These are phyloP conservation scores for Lactarius sanguifluus DNA, from an alignment of 768 basidiomycete species.

Conservation along the genomic window DNA sequence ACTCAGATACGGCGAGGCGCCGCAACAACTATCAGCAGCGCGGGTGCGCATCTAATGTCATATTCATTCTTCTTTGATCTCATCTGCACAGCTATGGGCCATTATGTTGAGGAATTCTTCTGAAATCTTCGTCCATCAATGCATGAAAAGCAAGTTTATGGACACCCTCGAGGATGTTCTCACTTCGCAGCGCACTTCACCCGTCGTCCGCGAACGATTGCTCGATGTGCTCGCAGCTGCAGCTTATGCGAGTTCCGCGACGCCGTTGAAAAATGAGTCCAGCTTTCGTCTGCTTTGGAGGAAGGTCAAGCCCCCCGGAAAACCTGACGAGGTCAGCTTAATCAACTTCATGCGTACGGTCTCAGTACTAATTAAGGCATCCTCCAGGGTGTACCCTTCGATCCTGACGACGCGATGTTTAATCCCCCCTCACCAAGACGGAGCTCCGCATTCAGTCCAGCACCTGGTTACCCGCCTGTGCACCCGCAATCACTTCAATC, in stretches of 20 bases:
- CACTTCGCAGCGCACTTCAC: constrained; percentile 58
- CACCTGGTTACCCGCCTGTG: constrained; percentile 18
- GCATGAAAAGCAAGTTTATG: constrained; percentile 72
- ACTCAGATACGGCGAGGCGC: constrained; percentile 27
- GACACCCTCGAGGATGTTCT: constrained; percentile 78
- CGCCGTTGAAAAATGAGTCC: constrained; percentile 37
- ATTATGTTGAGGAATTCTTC: constrained; percentile 85
- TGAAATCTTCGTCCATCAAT: constrained; percentile 67
- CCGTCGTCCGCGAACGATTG: constrained; percentile 78
- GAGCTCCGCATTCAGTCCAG: constrained; percentile 36
- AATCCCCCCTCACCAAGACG: constrained; percentile 55
- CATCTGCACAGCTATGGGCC: constrained; percentile 67
- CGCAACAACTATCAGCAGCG: constrained; percentile 30
- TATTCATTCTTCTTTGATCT: constrained; percentile 8
- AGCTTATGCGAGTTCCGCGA: constrained; percentile 58
- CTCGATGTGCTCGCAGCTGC: constrained; percentile 82
- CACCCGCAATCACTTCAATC: constrained; percentile 21
- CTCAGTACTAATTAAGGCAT: not conserved
- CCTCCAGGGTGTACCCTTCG: constrained; percentile 68
- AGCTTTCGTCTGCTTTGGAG: constrained; percentile 76
- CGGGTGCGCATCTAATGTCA: constrained; percentile 17
- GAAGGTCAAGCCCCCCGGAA: constrained; percentile 74
- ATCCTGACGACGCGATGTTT: constrained; percentile 78
- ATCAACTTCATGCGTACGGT: not conserved
- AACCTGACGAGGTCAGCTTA: constrained; percentile 69